phyloP scores from a whole-genome alignment of 495 filamentous ascomycete species.

The Cercophora newfieldiana region DNA sequence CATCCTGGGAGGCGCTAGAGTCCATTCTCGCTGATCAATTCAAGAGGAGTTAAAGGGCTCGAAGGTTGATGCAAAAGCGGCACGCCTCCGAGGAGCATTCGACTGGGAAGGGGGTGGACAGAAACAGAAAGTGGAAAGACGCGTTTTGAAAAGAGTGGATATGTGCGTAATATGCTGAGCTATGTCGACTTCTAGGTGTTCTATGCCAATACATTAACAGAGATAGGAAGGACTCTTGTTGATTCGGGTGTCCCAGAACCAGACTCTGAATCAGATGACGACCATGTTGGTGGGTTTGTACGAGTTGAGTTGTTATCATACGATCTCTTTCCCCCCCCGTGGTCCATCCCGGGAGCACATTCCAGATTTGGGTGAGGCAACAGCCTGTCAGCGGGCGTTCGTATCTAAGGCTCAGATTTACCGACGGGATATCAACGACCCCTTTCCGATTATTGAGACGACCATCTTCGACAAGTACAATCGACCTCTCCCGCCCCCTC shows the following conservation, averaged over 20 bases:
- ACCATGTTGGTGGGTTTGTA: neutral
- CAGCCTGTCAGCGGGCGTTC: neutral
- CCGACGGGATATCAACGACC: too few species aligned
- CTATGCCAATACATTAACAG: neutral
- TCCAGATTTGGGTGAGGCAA: neutral
- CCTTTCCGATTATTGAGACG: too few species aligned
- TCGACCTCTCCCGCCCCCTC: too few species aligned
- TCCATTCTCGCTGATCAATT: slow-evolving; percentile 7
- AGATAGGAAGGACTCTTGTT: too few species aligned
- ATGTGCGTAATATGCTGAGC: neutral
- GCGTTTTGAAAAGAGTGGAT: neutral
- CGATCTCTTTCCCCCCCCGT: too few species aligned
- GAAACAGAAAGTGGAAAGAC: neutral
- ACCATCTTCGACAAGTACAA: too few species aligned
- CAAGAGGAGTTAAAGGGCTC: slow-evolving; percentile 10
- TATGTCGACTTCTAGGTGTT: neutral
- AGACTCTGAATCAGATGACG: neutral
- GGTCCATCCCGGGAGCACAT: too few species aligned
- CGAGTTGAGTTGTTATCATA: neutral
- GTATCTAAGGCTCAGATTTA: too few species aligned
- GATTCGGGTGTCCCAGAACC: neutral
- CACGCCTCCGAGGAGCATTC: neutral
- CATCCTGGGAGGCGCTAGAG: slow-evolving; percentile 11
- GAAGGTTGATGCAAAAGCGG: neutral
- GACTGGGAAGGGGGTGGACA: neutral